A percentile compares a stretch with the other conserved stretches of the same genome.
phyloP scores from a whole-genome alignment of 441 rosid species.

The Bocquillonia castaneifolia region DNA sequence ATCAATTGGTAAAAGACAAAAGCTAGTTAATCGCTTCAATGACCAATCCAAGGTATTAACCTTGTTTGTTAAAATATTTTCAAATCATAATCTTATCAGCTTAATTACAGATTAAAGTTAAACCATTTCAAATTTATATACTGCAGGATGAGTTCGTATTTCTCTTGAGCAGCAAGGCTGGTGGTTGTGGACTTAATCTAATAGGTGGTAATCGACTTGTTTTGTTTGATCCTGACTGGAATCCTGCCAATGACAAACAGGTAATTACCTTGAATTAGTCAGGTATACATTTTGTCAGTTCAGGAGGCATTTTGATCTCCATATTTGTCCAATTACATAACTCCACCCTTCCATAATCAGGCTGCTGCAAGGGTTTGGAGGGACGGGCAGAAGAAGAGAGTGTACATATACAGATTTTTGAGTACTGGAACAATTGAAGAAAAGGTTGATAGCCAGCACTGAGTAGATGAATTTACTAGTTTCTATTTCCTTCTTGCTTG shows the following conservation, averaged over 20 bases:
- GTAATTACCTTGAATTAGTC: slow-evolving; percentile 37
- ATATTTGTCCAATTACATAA: slow-evolving; percentile 14
- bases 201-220: slow-evolving; percentile 92
- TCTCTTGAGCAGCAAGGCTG: slow-evolving; percentile 97
- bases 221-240: slow-evolving; percentile 99
- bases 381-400: slow-evolving; percentile 99
- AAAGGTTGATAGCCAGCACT: slow-evolving; percentile 51
- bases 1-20: slow-evolving; percentile 92
- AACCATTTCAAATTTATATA: slow-evolving; percentile 12
- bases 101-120: not conserved
- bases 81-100: not conserved
- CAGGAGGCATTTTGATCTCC: slow-evolving; percentile 19
- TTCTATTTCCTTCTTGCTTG: slow-evolving; percentile 13
- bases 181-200: slow-evolving; percentile 98
- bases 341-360: slow-evolving; percentile 35
- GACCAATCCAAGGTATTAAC: slow-evolving; percentile 68
- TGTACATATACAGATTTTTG: slow-evolving; percentile 85
- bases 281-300: slow-evolving; percentile 6
- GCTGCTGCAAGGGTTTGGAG: slow-evolving; percentile 99
- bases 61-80: not conserved
- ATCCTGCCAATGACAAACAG: slow-evolving; percentile 99
- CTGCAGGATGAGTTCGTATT: slow-evolving; percentile 92
- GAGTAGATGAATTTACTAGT: slow-evolving; percentile 12
- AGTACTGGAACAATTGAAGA: slow-evolving; percentile 99
- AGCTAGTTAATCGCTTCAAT: slow-evolving; percentile 85